A percentile compares a stretch with the other conserved stretches of the same genome.
Evolutionary conservation across 208 protist genomes (phyloP).

Genomic region (Naegleria fowleri): DNA sequence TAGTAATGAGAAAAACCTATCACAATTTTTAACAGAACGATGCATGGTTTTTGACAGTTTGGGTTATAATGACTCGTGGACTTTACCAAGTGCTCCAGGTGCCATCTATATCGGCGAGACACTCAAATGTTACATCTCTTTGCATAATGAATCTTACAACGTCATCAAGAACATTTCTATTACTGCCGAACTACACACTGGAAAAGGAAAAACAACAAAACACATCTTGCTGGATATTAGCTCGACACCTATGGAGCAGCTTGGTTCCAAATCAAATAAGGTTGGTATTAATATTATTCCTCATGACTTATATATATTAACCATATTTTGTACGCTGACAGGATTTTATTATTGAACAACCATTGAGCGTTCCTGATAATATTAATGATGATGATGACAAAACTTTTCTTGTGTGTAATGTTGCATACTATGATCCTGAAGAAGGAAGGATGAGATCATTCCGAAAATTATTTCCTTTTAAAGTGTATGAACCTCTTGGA

Average conservation of each 20-base stretch:
- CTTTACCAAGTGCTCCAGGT: background rate
- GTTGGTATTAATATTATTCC: background rate
- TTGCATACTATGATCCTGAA: background rate
- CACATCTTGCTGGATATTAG: background rate
- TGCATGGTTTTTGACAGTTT: background rate
- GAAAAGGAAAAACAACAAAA: background rate
- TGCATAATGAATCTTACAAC: background rate
- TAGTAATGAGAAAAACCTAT: background rate
- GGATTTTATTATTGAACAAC: slow-evolving; percentile 19
- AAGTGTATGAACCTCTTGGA: background rate
- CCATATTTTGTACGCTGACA: background rate
- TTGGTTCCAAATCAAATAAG: background rate
- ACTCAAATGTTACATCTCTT: background rate
- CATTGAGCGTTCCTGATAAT: background rate
- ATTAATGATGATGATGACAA: background rate
- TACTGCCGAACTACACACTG: background rate
- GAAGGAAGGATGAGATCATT: background rate
- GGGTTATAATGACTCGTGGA: background rate
- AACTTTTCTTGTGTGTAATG: background rate
- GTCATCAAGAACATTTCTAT: background rate
- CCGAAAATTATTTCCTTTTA: background rate
- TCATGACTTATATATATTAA: no score
- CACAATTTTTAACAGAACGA: background rate
- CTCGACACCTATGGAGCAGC: background rate
- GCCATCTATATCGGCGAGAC: slow-evolving; percentile 1